Conservation (phyloP, 1,139 yeast species). For the Yarrowia galli region DNA sequence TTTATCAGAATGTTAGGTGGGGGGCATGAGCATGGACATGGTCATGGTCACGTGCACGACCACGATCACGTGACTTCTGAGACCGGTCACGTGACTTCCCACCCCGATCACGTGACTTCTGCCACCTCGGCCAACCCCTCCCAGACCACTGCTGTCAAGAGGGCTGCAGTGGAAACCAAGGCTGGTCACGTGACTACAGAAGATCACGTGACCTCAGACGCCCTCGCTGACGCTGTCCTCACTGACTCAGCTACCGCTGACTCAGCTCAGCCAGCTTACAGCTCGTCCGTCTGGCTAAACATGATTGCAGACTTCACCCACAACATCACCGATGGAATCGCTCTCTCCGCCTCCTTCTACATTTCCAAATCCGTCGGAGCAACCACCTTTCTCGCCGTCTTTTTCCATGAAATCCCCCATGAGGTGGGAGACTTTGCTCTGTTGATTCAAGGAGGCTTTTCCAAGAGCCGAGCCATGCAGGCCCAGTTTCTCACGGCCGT, state of each 20-base stretch:
- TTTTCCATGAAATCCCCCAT: slow-evolving; percentile 77
- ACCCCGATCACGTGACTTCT: slow-evolving; percentile 28
- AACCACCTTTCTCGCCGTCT: slow-evolving; percentile 68
- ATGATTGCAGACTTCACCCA: slow-evolving; percentile 71
- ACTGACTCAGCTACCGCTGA: neutral
- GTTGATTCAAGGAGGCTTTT: slow-evolving; percentile 67
- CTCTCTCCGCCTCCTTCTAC: slow-evolving; percentile 70
- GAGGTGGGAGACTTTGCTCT: slow-evolving; percentile 78
- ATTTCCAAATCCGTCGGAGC: slow-evolving; percentile 64
- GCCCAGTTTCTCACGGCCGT: slow-evolving; percentile 68
- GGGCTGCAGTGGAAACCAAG: neutral
- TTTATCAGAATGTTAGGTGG: slow-evolving; percentile 58
- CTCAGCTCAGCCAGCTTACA: neutral
- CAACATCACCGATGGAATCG: slow-evolving; percentile 74
- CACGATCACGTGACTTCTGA: slow-evolving; percentile 45
- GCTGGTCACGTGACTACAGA: neutral
- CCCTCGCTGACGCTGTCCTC: neutral
- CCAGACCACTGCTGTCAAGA: slow-evolving; percentile 22
- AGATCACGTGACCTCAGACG: neutral
- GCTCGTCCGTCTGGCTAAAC: slow-evolving; percentile 64
- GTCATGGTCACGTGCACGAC: slow-evolving; percentile 55
- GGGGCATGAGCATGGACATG: slow-evolving; percentile 48
- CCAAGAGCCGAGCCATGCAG: slow-evolving; percentile 65
- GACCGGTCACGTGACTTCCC: no score
- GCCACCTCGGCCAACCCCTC: neutral